Evolutionary conservation across 2,329 filamentous ascomycete species (phyloP).

Genomic region (Thelonectria rubi): DNA sequence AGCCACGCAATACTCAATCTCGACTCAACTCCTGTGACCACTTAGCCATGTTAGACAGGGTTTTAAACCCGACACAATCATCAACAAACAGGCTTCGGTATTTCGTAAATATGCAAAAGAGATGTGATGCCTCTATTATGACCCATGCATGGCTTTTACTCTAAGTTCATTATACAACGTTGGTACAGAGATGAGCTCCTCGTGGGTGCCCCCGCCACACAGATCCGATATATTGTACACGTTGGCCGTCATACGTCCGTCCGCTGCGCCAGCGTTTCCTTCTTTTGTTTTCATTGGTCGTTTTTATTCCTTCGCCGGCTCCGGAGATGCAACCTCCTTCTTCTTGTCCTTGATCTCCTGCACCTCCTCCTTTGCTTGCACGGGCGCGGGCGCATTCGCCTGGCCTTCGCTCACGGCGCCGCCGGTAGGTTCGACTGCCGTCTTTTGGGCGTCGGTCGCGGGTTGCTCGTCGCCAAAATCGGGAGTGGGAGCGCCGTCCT

Average conservation of each 20-base stretch:
- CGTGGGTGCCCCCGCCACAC: slow-evolving; percentile 24
- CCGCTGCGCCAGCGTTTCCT: slow-evolving; percentile 13
- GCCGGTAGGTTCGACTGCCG: slow-evolving; percentile 10
- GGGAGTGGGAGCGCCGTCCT: slow-evolving; percentile 51
- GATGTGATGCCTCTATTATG: slow-evolving; percentile 43
- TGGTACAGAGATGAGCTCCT: slow-evolving; percentile 38
- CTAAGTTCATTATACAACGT: slow-evolving; percentile 39
- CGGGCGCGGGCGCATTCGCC: slow-evolving; percentile 3
- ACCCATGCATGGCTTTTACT: slow-evolving; percentile 30
- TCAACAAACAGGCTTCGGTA: too few species aligned
- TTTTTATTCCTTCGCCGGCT: slow-evolving; percentile 20
- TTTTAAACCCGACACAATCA: too few species aligned
- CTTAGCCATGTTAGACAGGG: too few species aligned
- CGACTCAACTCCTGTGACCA: not conserved
- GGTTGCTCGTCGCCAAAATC: slow-evolving; percentile 44
- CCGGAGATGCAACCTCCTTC: slow-evolving; percentile 22
- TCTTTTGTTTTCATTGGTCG: slow-evolving; percentile 15
- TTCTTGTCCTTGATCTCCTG: slow-evolving; percentile 23
- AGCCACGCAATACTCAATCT: slow-evolving; percentile 18
- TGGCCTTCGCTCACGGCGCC: not conserved
- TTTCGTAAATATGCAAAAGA: slow-evolving; percentile 20
- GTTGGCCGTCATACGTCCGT: slow-evolving; percentile 29
- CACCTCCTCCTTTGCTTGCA: slow-evolving; percentile 11
- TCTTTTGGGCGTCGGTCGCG: slow-evolving; percentile 28
- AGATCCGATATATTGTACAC: slow-evolving; percentile 37